These are phyloP conservation scores for Eucalyptus marginata DNA, from an alignment of 345 rosid genomes.

Conservation along the genomic window DNA sequence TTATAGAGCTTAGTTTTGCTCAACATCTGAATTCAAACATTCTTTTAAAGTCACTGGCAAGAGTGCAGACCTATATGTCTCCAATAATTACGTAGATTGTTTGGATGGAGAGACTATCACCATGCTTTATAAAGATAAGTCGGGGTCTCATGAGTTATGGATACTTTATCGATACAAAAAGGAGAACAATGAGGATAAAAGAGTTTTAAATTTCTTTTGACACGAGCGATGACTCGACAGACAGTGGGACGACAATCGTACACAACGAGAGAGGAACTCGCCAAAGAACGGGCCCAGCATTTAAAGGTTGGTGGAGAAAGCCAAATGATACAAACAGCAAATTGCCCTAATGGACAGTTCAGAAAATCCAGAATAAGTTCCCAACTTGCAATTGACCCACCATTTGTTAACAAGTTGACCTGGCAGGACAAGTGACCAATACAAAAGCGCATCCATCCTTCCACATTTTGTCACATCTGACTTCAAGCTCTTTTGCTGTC, in stretches of 20 bases:
- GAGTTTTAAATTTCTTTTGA: background rate
- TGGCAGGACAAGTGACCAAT: background rate
- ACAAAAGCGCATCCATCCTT: background rate
- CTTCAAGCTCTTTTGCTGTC: background rate
- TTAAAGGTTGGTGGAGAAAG: background rate
- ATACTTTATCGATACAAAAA: background rate
- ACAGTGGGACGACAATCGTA: background rate
- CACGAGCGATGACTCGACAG: background rate
- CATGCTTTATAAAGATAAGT: background rate
- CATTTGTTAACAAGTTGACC: background rate
- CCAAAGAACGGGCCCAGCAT: background rate
- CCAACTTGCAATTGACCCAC: background rate
- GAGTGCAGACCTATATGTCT: background rate
- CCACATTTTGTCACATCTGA: background rate
- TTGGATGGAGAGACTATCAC: background rate
- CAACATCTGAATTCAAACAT: background rate
- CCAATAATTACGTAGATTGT: background rate
- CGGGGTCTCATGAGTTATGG: rapidly evolving
- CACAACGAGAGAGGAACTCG: background rate
- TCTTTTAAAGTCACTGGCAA: background rate
- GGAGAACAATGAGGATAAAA: background rate
- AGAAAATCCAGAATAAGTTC: background rate
- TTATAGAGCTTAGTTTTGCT: background rate
- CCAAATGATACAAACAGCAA: background rate
- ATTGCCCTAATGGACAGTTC: background rate